Evolutionary conservation across 2,329 filamentous ascomycete genomes (phyloP), one percentile per base, ranked within the genome.

Genomic region (Colletotrichum sp.): DNA sequence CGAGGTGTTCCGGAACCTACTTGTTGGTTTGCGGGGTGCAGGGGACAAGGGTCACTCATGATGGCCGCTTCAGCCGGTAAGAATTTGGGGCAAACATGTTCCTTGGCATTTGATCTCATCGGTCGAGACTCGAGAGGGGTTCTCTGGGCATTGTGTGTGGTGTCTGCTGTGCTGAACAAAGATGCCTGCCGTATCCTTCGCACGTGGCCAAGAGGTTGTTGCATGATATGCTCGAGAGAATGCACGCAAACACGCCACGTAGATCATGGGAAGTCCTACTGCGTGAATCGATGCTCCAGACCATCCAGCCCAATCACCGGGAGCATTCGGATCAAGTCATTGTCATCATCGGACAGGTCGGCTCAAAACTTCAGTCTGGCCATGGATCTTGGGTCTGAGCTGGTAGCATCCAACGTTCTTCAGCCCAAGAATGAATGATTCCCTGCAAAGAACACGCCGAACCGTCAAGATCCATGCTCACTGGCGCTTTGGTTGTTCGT

Each of bases 121-220:
- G n/a, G n/a, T 52, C 44, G n/a, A 25, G 44, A 22, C 44, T 22
- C 2, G 11, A 52, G n/a, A 22, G 44, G n/a, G n/a, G n/a, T 2
- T 22, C 22, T 52, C n/a, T 52, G 2, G 44, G 39, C 39, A 48
- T n/a, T 48, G 19, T 5, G 39, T 48, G 19, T 32, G 9, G 2
- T 44, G 5, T 3, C 36, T 44, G 5, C 2, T 19, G 8, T 0
- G 16, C 36, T 5, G 19, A 2, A 44, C 36, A 44, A 19, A 0
- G 36, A 19, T 11, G 8, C 19, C 36, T 44, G 36, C 2, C 34
- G 4, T 39, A 16, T 7, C 8, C 34, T 8, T 39, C 19, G 6
- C 39, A n/a, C 19, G 39, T 44, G 19, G 19, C 19, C 39, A 44
- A 3, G 39, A 36, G 34, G 34, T 6, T 13, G 34, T 36, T 36